Evolutionary conservation across 768 basidiomycete species (phyloP).

Genomic region (Phlebiopsis gigantea): DNA sequence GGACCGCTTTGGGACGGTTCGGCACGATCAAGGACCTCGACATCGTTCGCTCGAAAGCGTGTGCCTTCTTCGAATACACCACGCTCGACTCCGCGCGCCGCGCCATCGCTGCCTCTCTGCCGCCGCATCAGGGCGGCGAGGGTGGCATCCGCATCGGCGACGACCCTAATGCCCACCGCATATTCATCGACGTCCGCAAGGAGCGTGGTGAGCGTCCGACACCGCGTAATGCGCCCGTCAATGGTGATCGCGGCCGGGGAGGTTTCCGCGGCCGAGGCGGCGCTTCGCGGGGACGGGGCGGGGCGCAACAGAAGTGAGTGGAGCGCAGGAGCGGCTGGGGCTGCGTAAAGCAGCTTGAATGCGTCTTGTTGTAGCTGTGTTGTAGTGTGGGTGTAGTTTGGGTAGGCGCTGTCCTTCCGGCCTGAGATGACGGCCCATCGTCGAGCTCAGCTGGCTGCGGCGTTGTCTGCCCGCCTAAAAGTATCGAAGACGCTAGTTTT

Average conservation of each 20-base stretch:
- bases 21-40: conserved; percentile 85
- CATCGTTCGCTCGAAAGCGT: conserved; percentile 82
- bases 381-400: not conserved
- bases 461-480: conserved; percentile 7
- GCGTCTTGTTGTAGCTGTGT: not conserved
- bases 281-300: conserved; percentile 38
- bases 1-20: conserved; percentile 55
- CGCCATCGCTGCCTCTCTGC: conserved; percentile 75
- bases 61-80: conserved; percentile 91
- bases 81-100: conserved; percentile 68
- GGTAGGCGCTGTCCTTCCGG: conserved; percentile 12
- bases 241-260: conserved; percentile 45
- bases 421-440: conserved; percentile 9
- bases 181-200: conserved; percentile 86
- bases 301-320: conserved; percentile 21
- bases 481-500: conserved; percentile 5
- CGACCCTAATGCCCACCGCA: conserved; percentile 41
- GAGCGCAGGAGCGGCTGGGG: not conserved
- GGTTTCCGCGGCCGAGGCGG: conserved; percentile 45
- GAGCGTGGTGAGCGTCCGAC: conserved; percentile 81
- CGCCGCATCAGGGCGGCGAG: conserved; percentile 70
- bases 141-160: conserved; percentile 80
- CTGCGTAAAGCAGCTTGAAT: not conserved
- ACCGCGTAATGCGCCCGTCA: conserved; percentile 51
- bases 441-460: conserved; percentile 1